phyloP scores from a whole-genome alignment of 768 basidiomycete species.

The Holtermanniella nyarrowii region DNA sequence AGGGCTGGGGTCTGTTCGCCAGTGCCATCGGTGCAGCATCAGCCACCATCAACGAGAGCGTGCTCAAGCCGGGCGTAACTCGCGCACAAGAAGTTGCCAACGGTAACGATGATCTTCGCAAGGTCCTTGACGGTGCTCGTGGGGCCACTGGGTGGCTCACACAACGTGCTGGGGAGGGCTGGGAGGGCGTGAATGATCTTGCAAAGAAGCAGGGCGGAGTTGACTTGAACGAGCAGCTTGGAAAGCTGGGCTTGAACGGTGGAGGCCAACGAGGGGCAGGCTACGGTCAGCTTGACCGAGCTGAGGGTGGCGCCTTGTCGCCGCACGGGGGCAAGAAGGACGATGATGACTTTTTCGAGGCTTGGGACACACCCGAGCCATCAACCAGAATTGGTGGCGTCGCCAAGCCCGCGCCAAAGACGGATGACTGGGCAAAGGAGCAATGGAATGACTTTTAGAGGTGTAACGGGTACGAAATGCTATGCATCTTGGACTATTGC shows the following conservation, averaged over 20 bases:
- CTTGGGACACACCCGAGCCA: slow-evolving; percentile 42
- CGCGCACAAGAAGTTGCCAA: slow-evolving; percentile 45
- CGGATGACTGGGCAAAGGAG: slow-evolving; percentile 41
- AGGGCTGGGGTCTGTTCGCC: slow-evolving; percentile 94
- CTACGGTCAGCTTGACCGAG: slow-evolving; percentile 24
- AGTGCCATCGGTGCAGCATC: slow-evolving; percentile 70
- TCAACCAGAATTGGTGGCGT: slow-evolving; percentile 7
- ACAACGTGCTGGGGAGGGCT: slow-evolving; percentile 31
- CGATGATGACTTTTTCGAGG: slow-evolving; percentile 53
- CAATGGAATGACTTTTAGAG: slow-evolving; percentile 19
- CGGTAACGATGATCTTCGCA: slow-evolving; percentile 4
- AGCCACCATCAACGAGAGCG: slow-evolving; percentile 66
- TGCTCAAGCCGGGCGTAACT: slow-evolving; percentile 82
- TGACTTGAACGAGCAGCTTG: slow-evolving; percentile 70
- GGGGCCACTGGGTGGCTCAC: slow-evolving; percentile 24
- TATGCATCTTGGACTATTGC: neutral
- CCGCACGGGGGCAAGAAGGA: slow-evolving; percentile 40
- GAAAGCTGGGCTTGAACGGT: slow-evolving; percentile 47
- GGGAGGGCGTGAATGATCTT: slow-evolving; percentile 29
- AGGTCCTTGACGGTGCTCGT: slow-evolving; percentile 11
- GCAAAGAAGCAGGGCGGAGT: slow-evolving; percentile 63
- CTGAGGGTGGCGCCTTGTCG: slow-evolving; percentile 24
- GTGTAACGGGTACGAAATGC: neutral
- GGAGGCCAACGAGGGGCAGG: slow-evolving; percentile 45
- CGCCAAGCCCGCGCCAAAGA: slow-evolving; percentile 39